These are phyloP conservation scores for Cordyceps militaris DNA, from an alignment of 2,329 filamentous ascomycete species.

Conservation along the genomic window DNA sequence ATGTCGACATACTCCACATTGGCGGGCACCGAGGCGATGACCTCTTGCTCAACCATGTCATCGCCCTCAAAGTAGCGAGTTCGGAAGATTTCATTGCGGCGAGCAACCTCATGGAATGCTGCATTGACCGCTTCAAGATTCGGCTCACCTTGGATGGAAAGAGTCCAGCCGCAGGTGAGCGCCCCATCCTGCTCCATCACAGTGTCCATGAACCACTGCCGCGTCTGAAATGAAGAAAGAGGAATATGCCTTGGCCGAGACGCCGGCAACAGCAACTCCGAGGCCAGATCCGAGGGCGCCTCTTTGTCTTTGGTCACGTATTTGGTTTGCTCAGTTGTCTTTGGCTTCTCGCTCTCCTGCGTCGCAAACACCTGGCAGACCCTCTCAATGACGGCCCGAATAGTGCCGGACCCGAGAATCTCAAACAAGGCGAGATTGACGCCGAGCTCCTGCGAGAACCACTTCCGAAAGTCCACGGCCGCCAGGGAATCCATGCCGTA, in stretches of 20 bases:
- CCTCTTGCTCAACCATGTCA: constrained; percentile 2
- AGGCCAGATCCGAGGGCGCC: no score
- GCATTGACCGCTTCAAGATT: neutral
- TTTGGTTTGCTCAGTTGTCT: neutral
- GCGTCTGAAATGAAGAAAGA: constrained; percentile 1
- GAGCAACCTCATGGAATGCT: neutral
- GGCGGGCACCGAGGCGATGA: neutral
- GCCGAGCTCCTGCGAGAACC: neutral
- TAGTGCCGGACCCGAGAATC: constrained; percentile 1
- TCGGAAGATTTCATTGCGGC: neutral
- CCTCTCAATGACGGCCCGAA: neutral
- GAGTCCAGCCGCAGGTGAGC: constrained; percentile 1
- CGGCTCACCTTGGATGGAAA: neutral
- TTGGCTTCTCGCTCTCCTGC: neutral
- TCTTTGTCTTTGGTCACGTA: neutral
- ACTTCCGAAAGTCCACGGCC: constrained; percentile 2
- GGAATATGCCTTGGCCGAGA: neutral
- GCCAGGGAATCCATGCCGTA: constrained; percentile 4
- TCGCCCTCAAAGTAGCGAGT: neutral
- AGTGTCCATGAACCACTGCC: constrained; percentile 4
- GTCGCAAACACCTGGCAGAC: neutral
- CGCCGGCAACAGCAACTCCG: neutral
- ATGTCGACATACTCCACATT: neutral
- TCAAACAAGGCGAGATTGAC: constrained; percentile 3
- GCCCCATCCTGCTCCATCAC: neutral